A percentile compares a stretch with the other conserved stretches of the same genome.
Evolutionary conservation across 257 asterid species (phyloP).

Genomic region (Leptodermis oblonga): DNA sequence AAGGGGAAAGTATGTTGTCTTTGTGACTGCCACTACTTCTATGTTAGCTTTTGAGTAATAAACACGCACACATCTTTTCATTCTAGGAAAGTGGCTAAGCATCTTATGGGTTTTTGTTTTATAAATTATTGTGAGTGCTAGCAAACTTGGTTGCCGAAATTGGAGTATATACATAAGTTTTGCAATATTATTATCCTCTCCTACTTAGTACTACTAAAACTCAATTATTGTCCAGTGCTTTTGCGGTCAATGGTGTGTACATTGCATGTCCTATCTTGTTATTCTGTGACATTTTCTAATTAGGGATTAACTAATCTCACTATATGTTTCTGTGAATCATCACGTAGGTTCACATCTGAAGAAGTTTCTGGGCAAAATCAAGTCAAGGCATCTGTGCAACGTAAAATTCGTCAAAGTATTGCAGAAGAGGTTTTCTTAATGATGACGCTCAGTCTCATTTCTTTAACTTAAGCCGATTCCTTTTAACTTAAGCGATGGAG

Average conservation of each 20-base stretch:
- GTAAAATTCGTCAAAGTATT: conserved; percentile 88
- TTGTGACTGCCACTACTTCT: background rate
- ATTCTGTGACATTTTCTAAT: conserved; percentile 8
- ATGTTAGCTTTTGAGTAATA: background rate
- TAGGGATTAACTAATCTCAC: conserved; percentile 11
- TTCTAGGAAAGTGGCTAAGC: background rate
- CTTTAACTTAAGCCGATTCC: too few species aligned
- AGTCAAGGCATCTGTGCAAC: conserved; percentile 98
- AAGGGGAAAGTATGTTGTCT: background rate
- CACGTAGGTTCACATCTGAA: conserved; percentile 78
- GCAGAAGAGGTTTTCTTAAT: conserved; percentile 76
- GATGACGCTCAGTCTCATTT: conserved; percentile 14
- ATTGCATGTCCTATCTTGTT: too few species aligned
- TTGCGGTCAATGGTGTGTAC: background rate
- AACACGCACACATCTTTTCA: background rate
- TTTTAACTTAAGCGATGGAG: background rate
- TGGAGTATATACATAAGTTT: background rate
- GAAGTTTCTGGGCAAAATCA: conserved; percentile 99
- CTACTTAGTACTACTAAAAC: background rate
- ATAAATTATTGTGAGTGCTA: background rate
- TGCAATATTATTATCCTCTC: background rate
- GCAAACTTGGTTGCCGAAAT: background rate
- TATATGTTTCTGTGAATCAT: conserved; percentile 1
- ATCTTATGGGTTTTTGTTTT: background rate
- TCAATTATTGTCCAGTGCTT: background rate